These are phyloP conservation scores for Phialophora tarda DNA, from an alignment of 2,329 filamentous ascomycete species.

Conservation along the genomic window DNA sequence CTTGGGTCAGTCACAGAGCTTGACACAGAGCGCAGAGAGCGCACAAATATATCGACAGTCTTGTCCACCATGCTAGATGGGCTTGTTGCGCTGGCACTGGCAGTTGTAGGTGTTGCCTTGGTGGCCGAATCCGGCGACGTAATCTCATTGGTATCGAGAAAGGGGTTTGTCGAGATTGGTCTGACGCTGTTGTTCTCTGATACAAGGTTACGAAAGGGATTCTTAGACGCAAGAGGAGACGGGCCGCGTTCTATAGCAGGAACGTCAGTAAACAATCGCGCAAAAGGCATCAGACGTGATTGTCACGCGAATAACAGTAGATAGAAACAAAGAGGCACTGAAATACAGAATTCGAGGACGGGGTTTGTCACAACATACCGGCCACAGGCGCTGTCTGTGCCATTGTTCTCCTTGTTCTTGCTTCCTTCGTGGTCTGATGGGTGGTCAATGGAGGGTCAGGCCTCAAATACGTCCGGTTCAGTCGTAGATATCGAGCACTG, in stretches of 20 bases:
- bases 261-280: slow-evolving; percentile 17
- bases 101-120: slow-evolving; percentile 9
- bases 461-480: background rate
- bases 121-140: slow-evolving; percentile 22
- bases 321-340: slow-evolving; percentile 1
- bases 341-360: background rate
- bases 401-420: slow-evolving; percentile 23
- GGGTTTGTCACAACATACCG: slow-evolving; percentile 24
- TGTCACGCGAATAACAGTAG: slow-evolving; percentile 1
- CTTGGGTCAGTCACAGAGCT: slow-evolving; percentile 12
- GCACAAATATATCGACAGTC: slow-evolving; percentile 35
- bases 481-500: background rate
- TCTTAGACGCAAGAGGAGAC: slow-evolving; percentile 50
- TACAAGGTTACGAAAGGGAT: slow-evolving; percentile 57
- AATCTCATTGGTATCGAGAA: slow-evolving; percentile 58
- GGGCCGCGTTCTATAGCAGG: slow-evolving; percentile 34
- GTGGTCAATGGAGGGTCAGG: background rate
- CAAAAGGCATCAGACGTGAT: background rate
- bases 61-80: slow-evolving; percentile 16
- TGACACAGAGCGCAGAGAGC: background rate
- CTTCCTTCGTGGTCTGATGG: background rate
- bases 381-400: slow-evolving; percentile 28
- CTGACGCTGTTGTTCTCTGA: slow-evolving; percentile 42
- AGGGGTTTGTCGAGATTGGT: slow-evolving; percentile 65
- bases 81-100: slow-evolving; percentile 8